phyloP scores from a whole-genome alignment of 352 stramenopile genomes.

The Globisporangium paroecandrum region DNA sequence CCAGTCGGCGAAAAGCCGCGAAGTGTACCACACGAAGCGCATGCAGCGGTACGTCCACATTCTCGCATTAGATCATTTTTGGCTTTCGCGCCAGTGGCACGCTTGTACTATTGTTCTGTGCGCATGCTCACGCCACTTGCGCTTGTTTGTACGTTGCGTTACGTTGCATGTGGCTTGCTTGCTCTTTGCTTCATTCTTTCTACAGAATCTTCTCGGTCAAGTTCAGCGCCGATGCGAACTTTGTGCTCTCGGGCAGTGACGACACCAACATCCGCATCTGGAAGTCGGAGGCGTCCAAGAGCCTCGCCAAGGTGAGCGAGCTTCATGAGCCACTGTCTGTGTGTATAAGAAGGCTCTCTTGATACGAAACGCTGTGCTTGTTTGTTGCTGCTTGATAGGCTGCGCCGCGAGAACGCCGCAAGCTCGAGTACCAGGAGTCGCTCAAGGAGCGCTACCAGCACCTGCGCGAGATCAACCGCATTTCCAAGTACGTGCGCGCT shows the following conservation, averaged over 20 bases:
- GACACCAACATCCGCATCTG: constrained; percentile 99
- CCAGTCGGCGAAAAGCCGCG: constrained; percentile 76
- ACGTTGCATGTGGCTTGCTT: background rate
- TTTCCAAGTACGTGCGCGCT: constrained; percentile 71
- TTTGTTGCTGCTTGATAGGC: constrained; percentile 12
- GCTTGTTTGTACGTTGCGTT: background rate
- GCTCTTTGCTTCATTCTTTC: background rate
- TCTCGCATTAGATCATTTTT: background rate
- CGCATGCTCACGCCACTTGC: background rate
- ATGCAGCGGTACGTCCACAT: constrained; percentile 93
- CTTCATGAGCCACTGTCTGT: background rate
- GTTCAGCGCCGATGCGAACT: constrained; percentile 90
- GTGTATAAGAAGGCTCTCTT: no score
- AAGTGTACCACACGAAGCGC: constrained; percentile 98
- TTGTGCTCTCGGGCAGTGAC: constrained; percentile 97
- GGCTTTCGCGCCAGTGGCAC: background rate
- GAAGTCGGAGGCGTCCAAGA: constrained; percentile 95
- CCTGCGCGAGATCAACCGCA: constrained; percentile 94
- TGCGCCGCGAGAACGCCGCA: constrained; percentile 78
- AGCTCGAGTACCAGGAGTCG: constrained; percentile 95
- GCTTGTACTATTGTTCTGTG: constrained; percentile 5
- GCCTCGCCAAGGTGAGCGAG: constrained; percentile 81
- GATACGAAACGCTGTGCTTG: no score
- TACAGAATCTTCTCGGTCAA: constrained; percentile 80
- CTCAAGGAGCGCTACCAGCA: constrained; percentile 95